A percentile compares a stretch with the other conserved stretches of the same genome.
phyloP scores from a whole-genome alignment of 495 filamentous ascomycete genomes.

The Platismatia glauca region DNA sequence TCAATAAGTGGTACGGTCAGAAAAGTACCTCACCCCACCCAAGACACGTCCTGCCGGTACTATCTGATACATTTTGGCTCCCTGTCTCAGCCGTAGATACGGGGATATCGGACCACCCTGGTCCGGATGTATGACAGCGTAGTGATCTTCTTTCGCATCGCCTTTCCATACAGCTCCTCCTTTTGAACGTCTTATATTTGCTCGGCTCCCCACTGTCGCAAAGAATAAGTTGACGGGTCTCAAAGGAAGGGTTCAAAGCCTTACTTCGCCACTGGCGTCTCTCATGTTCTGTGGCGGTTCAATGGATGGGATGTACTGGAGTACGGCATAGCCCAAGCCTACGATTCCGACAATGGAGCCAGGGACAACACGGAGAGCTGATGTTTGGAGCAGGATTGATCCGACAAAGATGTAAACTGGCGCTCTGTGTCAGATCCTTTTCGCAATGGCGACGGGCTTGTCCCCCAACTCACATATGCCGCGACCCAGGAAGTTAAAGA shows the following conservation, averaged over 20 bases:
- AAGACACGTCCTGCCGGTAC: not conserved
- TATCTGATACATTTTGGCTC: not conserved
- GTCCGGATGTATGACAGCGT: not conserved
- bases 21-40: not conserved
- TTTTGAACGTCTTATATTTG: slow-evolving; percentile 52
- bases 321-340: slow-evolving; percentile 67
- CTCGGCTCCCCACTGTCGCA: slow-evolving; percentile 74
- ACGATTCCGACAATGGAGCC: slow-evolving; percentile 65
- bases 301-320: slow-evolving; percentile 93
- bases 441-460: slow-evolving; percentile 1
- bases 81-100: not conserved
- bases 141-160: not conserved
- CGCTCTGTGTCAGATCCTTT: slow-evolving; percentile 17
- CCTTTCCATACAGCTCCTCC: not conserved
- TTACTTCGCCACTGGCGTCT: slow-evolving; percentile 55
- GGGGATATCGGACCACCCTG: not conserved
- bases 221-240: slow-evolving; percentile 2
- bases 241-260: slow-evolving; percentile 2
- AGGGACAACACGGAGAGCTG: slow-evolving; percentile 49
- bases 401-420: slow-evolving; percentile 96
- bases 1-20: not conserved
- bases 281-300: slow-evolving; percentile 98
- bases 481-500: slow-evolving; percentile 93
- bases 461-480: slow-evolving; percentile 68
- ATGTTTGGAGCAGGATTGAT: slow-evolving; percentile 62